Base-by-base conservation (phyloP, 2,329 filamentous ascomycete species). In the Paradendryphiella salina region DNA sequence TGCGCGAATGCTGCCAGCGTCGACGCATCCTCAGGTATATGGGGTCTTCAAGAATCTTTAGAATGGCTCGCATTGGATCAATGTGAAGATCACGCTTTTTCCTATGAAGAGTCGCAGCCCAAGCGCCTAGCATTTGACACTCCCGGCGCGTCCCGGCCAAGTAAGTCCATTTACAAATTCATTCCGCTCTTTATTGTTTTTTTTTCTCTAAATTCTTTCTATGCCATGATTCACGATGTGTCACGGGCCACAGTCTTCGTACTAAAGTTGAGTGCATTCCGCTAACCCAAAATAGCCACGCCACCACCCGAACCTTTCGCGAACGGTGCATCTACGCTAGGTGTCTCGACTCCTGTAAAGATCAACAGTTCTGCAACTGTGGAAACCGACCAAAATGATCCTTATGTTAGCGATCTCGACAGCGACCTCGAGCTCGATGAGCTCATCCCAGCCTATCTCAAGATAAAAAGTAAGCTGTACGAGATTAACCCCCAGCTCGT, bases 1-100 rank as follows among this genome's bases (percentile, higher is more conserved):
- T 73, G 69, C 44, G 68, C 69, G 11, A 64, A 71, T 50, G 70
- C 73, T 17, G 64, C 58, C 31, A 59, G 59, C 29, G 23, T 72
- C n/a, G 85, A 84, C 55, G 80, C 87, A 46, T 76, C 79, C 2
- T 65, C 77, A 17, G 80, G 80, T 35, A 82, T 91, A 11, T 96
- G 90, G 89, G 91, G 92, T 8, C 76, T 97, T 29, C 87, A 95
- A 54, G 92, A 96, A 73, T 85, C 89, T 20, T 72, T 99, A 15
- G 90, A 96, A 63, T 96, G 91, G 90, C 80, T 97, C 46, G 89
- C 90, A n/a, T 78, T 89, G 58, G 84, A 94, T 67, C 89, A 87
- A 62, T 76, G 80, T 11, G 76, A 80, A 56, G 82, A 85, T 1
- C 86, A 92, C 61, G 78, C 93, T 29, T 88, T 88, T 5, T 80